Evolutionary conservation across 2,329 filamentous ascomycete species (phyloP).

Genomic region (Paracorniculantispora psalliotae): DNA sequence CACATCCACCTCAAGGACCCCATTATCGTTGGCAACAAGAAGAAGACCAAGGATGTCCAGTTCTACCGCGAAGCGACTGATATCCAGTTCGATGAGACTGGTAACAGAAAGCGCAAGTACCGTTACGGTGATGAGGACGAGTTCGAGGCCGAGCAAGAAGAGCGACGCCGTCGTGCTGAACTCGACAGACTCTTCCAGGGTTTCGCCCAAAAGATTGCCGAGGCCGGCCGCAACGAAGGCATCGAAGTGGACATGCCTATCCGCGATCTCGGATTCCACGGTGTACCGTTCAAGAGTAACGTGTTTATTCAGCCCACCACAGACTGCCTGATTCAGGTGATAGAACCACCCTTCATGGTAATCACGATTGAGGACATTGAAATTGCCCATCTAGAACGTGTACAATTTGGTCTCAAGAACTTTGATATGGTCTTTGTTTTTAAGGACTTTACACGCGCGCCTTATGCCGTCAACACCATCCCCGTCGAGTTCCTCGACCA

Average conservation of each 20-base stretch:
- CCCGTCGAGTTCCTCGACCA: slow-evolving; percentile 91
- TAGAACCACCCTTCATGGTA: slow-evolving; percentile 94
- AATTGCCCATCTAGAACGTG: slow-evolving; percentile 90
- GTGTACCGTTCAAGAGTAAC: slow-evolving; percentile 92
- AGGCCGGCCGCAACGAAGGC: slow-evolving; percentile 85
- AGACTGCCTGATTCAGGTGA: slow-evolving; percentile 93
- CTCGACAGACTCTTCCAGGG: slow-evolving; percentile 93
- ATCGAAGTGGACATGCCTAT: slow-evolving; percentile 96
- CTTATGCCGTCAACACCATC: slow-evolving; percentile 95
- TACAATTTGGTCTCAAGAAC: slow-evolving; percentile 95
- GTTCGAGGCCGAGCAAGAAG: slow-evolving; percentile 97
- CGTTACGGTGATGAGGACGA: slow-evolving; percentile 97
- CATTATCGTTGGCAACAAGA: slow-evolving; percentile 93
- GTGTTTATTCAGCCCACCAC: slow-evolving; percentile 95
- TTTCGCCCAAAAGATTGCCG: slow-evolving; percentile 95
- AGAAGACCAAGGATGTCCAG: slow-evolving; percentile 98
- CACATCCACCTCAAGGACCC: slow-evolving; percentile 97
- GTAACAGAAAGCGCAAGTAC: slow-evolving; percentile 95
- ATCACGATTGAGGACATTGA: slow-evolving; percentile 94
- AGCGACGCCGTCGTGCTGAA: slow-evolving; percentile 82
- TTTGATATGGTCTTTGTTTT: slow-evolving; percentile 98
- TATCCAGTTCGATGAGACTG: slow-evolving; percentile 97
- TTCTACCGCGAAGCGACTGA: slow-evolving; percentile 98
- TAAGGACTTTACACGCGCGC: slow-evolving; percentile 90
- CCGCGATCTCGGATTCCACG: slow-evolving; percentile 92